Evolutionary conservation across 2,329 filamentous ascomycete genomes (phyloP), one percentile per base, ranked within the genome.

Genomic region (Plectosphaerella plurivora): DNA sequence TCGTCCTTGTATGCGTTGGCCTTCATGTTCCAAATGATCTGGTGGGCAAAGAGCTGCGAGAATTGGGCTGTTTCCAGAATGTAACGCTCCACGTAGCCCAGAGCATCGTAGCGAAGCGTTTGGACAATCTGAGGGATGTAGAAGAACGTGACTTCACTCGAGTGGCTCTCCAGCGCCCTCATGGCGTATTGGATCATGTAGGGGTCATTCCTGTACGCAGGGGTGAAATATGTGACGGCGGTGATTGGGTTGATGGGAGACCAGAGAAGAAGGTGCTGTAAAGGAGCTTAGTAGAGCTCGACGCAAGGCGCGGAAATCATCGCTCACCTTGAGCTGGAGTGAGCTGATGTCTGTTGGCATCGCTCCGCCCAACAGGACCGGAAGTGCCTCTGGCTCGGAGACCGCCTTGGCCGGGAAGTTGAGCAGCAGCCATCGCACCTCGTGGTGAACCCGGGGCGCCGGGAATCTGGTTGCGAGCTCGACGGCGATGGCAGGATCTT

Each of bases 1-100:
- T 99, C 93, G 59, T 99, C 95, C 68, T 97, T 99, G 78, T 89
- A 99, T 1, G 92, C 89, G 68, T 99, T 99, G 33, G 94, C 94
- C 68, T 97, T 99, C 88, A 99, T 99, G 68, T 99, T 99, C 94
- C 95, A 99, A 65, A 99, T 99, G 60, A 99, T 97, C 64, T 99
- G 94, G 68, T 99, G 95, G 3, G 95, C 93, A 69, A 99, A 99
- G 9, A 97, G 75, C 68, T 97, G 94, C n/a, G 94, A 97, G 64
- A 96, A 92, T 62, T 95, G 93, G 1, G 92, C 94, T 1, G 95
- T 97, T 72, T 99, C 94, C 15, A 97, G 79, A 51, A 99, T 97
- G 65, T 97, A 99, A 45, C 93, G 83, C 69, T 97, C 91, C 2
- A 97, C 92, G 65, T 99, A 99, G 52, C 94, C 94, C 22, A 99